These are phyloP conservation scores for Gonium pectorale DNA, from an alignment of 139 green algal species.

Conservation along the genomic window DNA sequence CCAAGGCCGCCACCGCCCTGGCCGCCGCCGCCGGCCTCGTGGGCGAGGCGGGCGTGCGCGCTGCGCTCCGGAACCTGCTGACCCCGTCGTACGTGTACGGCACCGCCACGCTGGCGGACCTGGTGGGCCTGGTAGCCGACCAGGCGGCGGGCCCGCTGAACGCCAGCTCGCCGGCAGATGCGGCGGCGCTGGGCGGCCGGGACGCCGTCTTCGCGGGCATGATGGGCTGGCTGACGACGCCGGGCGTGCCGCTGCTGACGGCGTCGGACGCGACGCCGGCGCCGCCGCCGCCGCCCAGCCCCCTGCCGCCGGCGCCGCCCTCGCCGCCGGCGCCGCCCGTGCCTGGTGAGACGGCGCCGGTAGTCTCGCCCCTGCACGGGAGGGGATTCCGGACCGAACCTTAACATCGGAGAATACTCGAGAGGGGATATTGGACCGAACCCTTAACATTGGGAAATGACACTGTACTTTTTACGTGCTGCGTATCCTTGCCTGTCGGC, in stretches of 20 bases:
- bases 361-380: no score
- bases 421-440: no score
- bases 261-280: slow-evolving; percentile 3
- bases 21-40: not conserved
- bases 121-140: not conserved
- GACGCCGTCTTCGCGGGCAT: not conserved
- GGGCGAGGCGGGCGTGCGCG: not conserved
- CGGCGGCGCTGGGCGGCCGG: not conserved
- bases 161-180: no score
- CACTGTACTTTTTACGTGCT: no score
- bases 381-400: no score
- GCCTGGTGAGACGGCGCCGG: not conserved
- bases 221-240: slow-evolving; percentile 5
- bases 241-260: not conserved
- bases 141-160: not conserved
- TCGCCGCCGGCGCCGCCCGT: not conserved
- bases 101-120: not conserved
- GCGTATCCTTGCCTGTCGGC: no score
- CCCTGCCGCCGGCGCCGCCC: not conserved
- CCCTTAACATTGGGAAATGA: no score
- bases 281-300: slow-evolving; percentile 4
- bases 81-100: not conserved
- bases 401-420: no score
- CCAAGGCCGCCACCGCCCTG: slow-evolving; percentile 18
- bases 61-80: slow-evolving; percentile 3